phyloP scores from a whole-genome alignment of 257 asterid genomes.

The Nyctanthes arbortristis region DNA sequence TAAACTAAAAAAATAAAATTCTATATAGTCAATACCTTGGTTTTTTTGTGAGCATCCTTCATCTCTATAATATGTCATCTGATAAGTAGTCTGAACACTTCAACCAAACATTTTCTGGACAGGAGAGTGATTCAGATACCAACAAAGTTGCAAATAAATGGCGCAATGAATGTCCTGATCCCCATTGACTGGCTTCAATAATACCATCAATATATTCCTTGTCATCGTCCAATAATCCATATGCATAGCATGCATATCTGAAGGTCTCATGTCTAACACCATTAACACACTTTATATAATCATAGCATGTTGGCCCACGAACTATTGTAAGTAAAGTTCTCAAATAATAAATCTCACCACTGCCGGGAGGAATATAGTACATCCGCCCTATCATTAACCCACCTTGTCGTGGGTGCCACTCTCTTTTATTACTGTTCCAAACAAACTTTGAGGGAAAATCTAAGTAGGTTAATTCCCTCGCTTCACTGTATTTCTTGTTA shows the following conservation, averaged over 20 bases:
- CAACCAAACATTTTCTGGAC: neutral
- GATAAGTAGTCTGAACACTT: neutral
- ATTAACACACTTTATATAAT: neutral
- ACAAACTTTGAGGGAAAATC: neutral
- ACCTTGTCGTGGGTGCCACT: neutral
- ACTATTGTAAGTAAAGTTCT: neutral
- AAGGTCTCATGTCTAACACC: neutral
- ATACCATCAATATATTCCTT: conserved; percentile 3
- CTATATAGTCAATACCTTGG: too few relatives aligned
- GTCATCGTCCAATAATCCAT: neutral
- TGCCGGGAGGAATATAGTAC: neutral
- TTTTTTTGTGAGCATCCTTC: too few relatives aligned
- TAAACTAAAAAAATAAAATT: too few relatives aligned
- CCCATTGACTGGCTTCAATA: conserved; percentile 4
- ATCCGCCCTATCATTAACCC: neutral
- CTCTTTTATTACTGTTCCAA: neutral
- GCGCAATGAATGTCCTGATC: neutral
- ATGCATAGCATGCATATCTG: neutral
- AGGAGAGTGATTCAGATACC: neutral
- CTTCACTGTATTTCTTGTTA: neutral
- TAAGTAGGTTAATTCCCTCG: neutral
- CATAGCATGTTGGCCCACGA: neutral
- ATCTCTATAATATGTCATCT: too few relatives aligned
- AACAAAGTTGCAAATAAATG: neutral
- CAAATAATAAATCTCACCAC: neutral